A percentile compares a stretch with the other conserved stretches of the same genome.
phyloP scores from a whole-genome alignment of 768 basidiomycete genomes.

The Suillus clintonianus region DNA sequence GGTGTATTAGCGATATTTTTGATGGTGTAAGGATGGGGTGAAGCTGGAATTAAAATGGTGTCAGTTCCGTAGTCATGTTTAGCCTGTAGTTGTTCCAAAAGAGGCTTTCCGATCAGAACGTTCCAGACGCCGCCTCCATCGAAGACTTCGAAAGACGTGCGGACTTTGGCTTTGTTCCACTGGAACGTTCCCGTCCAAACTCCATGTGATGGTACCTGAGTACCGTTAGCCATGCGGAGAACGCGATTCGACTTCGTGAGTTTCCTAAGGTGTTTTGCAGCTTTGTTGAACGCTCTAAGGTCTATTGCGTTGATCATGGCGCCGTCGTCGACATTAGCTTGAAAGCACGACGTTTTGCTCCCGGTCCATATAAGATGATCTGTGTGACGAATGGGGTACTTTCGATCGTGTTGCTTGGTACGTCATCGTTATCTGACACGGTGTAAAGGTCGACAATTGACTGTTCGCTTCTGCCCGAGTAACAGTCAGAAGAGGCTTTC shows the following conservation, averaged over 20 bases:
- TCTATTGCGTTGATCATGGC: constrained; percentile 20
- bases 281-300: background rate
- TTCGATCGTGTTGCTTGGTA: too few species aligned
- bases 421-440: too few species aligned
- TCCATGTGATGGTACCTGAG: background rate
- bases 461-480: too few species aligned
- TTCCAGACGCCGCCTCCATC: constrained; percentile 18
- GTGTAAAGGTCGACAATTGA: too few species aligned
- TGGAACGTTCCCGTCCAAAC: constrained; percentile 7
- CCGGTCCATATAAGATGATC: too few species aligned
- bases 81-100: constrained; percentile 13
- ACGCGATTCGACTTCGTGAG: background rate
- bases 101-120: constrained; percentile 18
- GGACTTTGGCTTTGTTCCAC: constrained; percentile 6
- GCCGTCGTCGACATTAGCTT: constrained; percentile 13
- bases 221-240: constrained; percentile 1
- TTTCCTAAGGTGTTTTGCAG: background rate
- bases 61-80: constrained; percentile 15
- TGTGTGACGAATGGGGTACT: background rate
- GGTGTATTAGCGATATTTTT: background rate
- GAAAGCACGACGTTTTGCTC: constrained; percentile 10
- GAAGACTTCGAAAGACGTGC: constrained; percentile 23
- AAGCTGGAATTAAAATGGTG: background rate
- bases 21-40: background rate
- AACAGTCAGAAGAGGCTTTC: too few species aligned